Evolutionary conservation across 2,329 filamentous ascomycete genomes (phyloP), one percentile per base, ranked within the genome.

Genomic region (Pseudocercospora vitis): DNA sequence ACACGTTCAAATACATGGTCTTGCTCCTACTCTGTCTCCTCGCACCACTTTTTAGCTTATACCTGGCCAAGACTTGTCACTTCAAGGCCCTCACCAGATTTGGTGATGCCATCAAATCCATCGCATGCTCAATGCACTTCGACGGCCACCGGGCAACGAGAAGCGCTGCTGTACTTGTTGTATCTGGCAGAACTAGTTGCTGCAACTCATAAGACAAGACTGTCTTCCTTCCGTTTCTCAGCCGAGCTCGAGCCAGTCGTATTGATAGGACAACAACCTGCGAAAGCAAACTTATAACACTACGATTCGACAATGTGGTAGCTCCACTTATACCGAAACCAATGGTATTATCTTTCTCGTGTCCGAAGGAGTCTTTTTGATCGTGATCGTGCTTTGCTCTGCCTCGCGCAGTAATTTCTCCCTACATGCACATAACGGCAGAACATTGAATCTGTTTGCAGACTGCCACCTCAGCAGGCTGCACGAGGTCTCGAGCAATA

Each of bases 31-130:
- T 76, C 14, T 67, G 70, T 33, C 32, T 75, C 3, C 33, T 74
- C 3, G 66, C 72, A 0, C 72, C 71, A 2, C 29, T 75, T 8
- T 59, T 46, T 18, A 64, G 66, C 0, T 44, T 67, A 14, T 61
- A 68, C 3, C 73, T 75, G 24, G 59, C 69, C 0, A 35, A 46
- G 18, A 71, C 72, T 0, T 74, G 76, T 50, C 67, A 73, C 1
- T 77, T 76, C 70, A 76, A 75, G 65, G 59, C 65, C 6, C 50
- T 76, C 14, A 72, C 72, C 70, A 53, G 76, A 23, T 62, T 74
- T 29, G 74, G 73, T 8, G 69, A 69, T 2, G 63, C 59, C 0
- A 59, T 68, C 0, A 73, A 63, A n/a, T 52, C 75, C 1, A 45
- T 75, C 14, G 73, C 66, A 4, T 73, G 74, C 31, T 72, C 67